Conservation (phyloP, 768 basidiomycete genomes). For the Pleurotus sapidus region DNA sequence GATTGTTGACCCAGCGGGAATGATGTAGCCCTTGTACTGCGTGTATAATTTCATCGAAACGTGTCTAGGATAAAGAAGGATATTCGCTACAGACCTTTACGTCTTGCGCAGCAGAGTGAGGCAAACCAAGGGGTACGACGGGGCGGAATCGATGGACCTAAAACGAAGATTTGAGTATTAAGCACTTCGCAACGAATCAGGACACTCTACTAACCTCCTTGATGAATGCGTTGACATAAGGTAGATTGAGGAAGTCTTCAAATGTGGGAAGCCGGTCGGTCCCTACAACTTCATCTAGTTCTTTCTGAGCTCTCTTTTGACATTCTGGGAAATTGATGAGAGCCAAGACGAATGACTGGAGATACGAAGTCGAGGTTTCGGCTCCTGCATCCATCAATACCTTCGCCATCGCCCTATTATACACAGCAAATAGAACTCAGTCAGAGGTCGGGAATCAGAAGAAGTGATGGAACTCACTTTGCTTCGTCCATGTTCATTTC, state of each 20-base stretch:
- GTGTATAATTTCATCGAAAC: not conserved
- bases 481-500: constrained; percentile 8
- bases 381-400: constrained; percentile 1
- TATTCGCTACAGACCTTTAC: not conserved
- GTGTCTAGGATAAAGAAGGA: not conserved
- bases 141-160: constrained; percentile 18
- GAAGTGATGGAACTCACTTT: constrained; percentile 1
- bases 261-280: constrained; percentile 31
- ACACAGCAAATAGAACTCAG: not conserved
- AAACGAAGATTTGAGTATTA: too few species aligned
- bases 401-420: not conserved
- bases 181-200: not conserved
- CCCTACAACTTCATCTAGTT: constrained; percentile 38
- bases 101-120: constrained; percentile 13
- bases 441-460: not conserved
- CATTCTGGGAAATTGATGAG: constrained; percentile 35
- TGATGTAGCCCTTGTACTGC: constrained; percentile 12
- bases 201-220: constrained; percentile 18
- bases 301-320: constrained; percentile 33
- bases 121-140: constrained; percentile 14
- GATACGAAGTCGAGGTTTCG: constrained; percentile 2
- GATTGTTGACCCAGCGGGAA: constrained; percentile 11
- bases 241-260: constrained; percentile 24
- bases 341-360: constrained; percentile 33
- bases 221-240: constrained; percentile 33